Base-by-base conservation (phyloP, 495 filamentous ascomycete species). In the Talaromyces stipitatus region DNA sequence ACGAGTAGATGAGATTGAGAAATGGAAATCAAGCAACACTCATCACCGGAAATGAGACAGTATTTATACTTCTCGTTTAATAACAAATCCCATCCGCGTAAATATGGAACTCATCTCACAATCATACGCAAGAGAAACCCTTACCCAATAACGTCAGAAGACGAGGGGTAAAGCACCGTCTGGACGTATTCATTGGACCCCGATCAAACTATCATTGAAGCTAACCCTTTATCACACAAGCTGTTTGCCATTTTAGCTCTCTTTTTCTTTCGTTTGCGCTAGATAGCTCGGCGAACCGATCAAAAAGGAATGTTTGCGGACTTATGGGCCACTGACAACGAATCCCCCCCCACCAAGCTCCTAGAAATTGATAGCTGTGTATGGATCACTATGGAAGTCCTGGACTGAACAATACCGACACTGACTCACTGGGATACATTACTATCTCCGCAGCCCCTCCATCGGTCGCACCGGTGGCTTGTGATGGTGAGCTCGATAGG, bases 141-240 rank as follows among this genome's bases (percentile, higher is more conserved):
- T 16, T 30, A 29, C 24, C 48, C 48, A 51, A 51, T 51, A 18
- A 51, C 20, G 48, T 51, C 3, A 8, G 27, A 8, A 27, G 6
- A 51, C 27, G 48, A 51, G 48, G 48, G 48, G 48, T 30, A 51
- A 26, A 30, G 48, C n/a, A 48, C 16, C 48, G 20, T 51, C 48
- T 51, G 6, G 2, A 30, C n/a, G 5, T 18, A 18, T 51, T 30
- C 48, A 51, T 51, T 51, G 48, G 48, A 30, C 27, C 27, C 8
- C 14, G 27, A 51, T 30, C 45, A 27, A 48, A 20, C 45, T 26
- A 48, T 48, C 1, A 48, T 23, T 18, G 45, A 48, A 48, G 45
- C 45, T 48, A 48, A 48, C 14, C 45, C 22, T 48, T 24, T 12
- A 48, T 48, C 20, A 16, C 20, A 46, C 16, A 46, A 20, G 16